Base-by-base conservation (phyloP, 352 stramenopile genomes). In the Globisporangium viniferum region DNA sequence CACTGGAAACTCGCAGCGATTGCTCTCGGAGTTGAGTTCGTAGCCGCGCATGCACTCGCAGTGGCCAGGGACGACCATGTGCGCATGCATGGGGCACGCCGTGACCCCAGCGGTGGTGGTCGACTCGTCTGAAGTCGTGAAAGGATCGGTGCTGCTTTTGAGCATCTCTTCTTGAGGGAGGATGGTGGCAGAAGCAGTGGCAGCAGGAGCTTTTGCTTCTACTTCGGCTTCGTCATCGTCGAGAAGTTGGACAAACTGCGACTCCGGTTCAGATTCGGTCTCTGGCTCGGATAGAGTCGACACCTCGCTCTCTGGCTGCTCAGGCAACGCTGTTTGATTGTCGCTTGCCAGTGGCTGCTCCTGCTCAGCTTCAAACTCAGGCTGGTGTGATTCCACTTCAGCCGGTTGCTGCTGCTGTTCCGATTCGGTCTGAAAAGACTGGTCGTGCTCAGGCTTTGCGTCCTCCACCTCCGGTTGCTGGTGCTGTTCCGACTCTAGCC, bases 11-110 rank as follows among this genome's bases (percentile, higher is more conserved):
- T 88, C 75, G n/a, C 80, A 89, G 41, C 29, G 63, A 20, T 55
- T 72, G 5, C 64, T 75, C 27, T 62, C 22, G 27, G 55, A 35
- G 35, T 79, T 82, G 3, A 73, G 49, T 27, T 78, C 71, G 56
- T 79, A 91, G 2, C 75, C 79, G 12, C 48, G 62, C 9, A 78
- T 64, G 53, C 81, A 87, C 64, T 85, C 81, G 59, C 81, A 89
- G 14, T 79, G 60, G 1, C 78, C 80, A 5, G 81, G 53, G 15
- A 33, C 66, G 20, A 68, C 69, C 9, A 70, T 55, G 5, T 74
- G 65, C 1, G 82, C 68, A 57, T 87, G 71, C 55, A 67, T 20
- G 3, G 82, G 80, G 46, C 82, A 91, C 24, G 56, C 64, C 0
- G 24, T 39, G 27, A 62, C 59, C 10, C 36, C 66, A 46, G 39